These are phyloP conservation scores for Rhynchospora pubera DNA, from an alignment of 176 grass and related monocot genomes.

Conservation along the genomic window DNA sequence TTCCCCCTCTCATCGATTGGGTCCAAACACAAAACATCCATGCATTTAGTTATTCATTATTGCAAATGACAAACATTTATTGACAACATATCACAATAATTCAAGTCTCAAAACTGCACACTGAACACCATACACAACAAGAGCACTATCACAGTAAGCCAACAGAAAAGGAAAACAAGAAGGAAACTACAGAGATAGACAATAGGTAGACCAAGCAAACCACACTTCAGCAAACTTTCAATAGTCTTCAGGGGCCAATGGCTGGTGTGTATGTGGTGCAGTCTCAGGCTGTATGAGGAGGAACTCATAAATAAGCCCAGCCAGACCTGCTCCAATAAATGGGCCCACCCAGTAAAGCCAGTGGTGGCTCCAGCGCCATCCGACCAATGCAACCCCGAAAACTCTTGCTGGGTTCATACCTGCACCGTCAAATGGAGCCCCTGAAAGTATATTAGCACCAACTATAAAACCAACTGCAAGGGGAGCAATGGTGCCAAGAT, in stretches of 20 bases:
- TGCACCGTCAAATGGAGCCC: constrained; percentile 72
- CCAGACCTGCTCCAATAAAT: constrained; percentile 57
- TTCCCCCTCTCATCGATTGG: background rate
- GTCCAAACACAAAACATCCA: background rate
- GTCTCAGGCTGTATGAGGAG: constrained; percentile 47
- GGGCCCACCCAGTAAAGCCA: constrained; percentile 95
- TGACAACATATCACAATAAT: constrained; percentile 13
- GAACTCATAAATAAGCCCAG: constrained; percentile 68
- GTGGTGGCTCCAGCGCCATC: constrained; percentile 84
- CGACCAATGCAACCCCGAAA: constrained; percentile 67
- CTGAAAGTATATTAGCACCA: constrained; percentile 82
- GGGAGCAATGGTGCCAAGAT: constrained; percentile 66
- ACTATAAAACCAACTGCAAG: constrained; percentile 71
- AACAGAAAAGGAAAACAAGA: background rate
- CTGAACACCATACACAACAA: constrained; percentile 5
- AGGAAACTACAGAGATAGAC: constrained; percentile 1
- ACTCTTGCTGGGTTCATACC: constrained; percentile 86
- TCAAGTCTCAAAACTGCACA: constrained; percentile 8
- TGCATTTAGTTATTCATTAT: background rate
- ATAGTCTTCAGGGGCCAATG: constrained; percentile 86
- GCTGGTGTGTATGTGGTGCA: constrained; percentile 52
- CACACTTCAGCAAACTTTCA: constrained; percentile 21
- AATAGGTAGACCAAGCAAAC: background rate
- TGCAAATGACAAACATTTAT: background rate
- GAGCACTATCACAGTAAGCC: background rate